Conservation (phyloP, 2,329 filamentous ascomycete species). For the Juglanconis juglandina region DNA sequence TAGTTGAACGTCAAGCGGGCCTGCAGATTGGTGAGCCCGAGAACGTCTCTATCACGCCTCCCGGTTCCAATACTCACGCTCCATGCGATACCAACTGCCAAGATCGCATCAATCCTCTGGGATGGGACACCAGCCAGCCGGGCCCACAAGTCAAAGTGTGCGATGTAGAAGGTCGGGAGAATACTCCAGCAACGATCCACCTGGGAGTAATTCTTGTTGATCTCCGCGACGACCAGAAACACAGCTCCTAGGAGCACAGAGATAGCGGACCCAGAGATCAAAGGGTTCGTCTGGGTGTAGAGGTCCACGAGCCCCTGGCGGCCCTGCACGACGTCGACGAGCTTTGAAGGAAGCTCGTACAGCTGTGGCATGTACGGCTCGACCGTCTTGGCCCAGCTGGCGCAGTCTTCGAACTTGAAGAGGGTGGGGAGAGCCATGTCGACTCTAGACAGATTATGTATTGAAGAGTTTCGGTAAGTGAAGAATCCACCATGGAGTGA, state of each 20-base stretch:
- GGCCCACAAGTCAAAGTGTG: conserved; percentile 81
- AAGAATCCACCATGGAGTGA: no score
- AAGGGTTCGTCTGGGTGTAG: conserved; percentile 82
- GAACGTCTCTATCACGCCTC: background rate
- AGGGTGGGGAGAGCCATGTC: conserved; percentile 71
- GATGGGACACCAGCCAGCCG: conserved; percentile 69
- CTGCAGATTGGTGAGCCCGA: conserved; percentile 39
- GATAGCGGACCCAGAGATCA: conserved; percentile 70
- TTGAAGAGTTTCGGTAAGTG: no score
- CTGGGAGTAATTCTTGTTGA: conserved; percentile 95
- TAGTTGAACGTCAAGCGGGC: conserved; percentile 90
- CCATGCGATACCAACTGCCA: conserved; percentile 72
- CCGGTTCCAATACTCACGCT: conserved; percentile 53
- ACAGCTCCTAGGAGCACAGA: conserved; percentile 68
- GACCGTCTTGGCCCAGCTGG: conserved; percentile 71
- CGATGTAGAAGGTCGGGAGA: conserved; percentile 80
- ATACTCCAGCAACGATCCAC: conserved; percentile 91
- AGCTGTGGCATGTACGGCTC: conserved; percentile 71
- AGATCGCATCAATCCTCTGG: conserved; percentile 66
- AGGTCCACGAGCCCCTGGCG: conserved; percentile 62
- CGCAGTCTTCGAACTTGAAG: conserved; percentile 67
- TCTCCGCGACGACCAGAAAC: conserved; percentile 73
- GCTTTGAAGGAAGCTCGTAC: conserved; percentile 63
- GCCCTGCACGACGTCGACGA: conserved; percentile 58
- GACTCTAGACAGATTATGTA: background rate